phyloP scores from a whole-genome alignment of 2,329 filamentous ascomycete species.

The Phoma sp. region DNA sequence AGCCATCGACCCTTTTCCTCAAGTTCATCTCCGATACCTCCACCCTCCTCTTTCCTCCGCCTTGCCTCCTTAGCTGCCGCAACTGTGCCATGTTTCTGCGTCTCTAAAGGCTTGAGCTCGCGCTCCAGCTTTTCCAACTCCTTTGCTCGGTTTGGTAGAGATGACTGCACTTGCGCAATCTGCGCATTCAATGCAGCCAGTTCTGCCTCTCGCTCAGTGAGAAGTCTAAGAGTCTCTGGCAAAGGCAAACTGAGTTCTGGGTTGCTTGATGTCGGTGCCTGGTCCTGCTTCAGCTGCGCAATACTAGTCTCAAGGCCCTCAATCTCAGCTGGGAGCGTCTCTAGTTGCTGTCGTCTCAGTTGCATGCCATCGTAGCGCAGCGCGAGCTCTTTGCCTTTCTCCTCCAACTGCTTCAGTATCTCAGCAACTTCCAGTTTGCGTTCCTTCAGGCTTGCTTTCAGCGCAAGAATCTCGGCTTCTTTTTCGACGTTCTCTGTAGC shows the following conservation, averaged over 20 bases:
- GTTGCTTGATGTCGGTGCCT: conserved; percentile 44
- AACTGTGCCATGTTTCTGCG: conserved; percentile 68
- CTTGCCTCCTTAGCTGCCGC: conserved; percentile 74
- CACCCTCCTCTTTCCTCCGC: conserved; percentile 68
- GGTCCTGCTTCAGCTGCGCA: conserved; percentile 51
- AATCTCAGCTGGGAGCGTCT: conserved; percentile 60
- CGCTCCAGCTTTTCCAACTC: conserved; percentile 71
- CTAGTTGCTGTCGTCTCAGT: conserved; percentile 59
- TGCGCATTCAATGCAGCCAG: conserved; percentile 51
- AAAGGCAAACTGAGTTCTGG: conserved; percentile 54
- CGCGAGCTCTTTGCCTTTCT: conserved; percentile 64
- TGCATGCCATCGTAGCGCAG: conserved; percentile 63
- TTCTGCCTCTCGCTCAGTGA: conserved; percentile 51
- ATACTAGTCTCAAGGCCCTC: conserved; percentile 59
- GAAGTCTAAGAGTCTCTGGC: conserved; percentile 50
- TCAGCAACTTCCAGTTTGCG: conserved; percentile 80
- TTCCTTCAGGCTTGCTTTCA: conserved; percentile 78
- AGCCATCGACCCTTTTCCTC: conserved; percentile 80
- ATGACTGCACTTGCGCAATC: conserved; percentile 61
- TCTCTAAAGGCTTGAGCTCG: conserved; percentile 73
- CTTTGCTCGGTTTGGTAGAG: conserved; percentile 69
- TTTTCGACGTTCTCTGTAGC: conserved; percentile 72
- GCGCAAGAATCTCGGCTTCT: conserved; percentile 65
- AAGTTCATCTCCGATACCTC: conserved; percentile 73
- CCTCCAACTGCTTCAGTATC: conserved; percentile 75